A percentile compares a stretch with the other conserved stretches of the same genome.
These are phyloP conservation scores for Salvia rosmarinus DNA, from an alignment of 257 asterid genomes.

Conservation along the genomic window DNA sequence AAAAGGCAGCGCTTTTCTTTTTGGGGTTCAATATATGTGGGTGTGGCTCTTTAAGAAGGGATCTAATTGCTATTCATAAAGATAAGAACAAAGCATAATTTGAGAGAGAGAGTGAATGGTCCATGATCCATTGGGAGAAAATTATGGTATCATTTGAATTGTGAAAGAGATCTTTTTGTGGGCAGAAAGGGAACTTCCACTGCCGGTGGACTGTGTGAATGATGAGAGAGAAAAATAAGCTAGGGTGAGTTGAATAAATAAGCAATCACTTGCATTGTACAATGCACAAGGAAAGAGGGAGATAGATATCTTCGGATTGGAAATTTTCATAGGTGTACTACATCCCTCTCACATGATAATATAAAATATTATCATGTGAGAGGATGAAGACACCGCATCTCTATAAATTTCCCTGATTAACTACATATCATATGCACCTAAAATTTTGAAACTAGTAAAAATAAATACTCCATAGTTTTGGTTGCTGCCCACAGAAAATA, in stretches of 20 bases:
- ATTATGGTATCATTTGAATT: background rate
- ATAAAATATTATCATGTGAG: too few species aligned
- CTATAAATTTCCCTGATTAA: too few species aligned
- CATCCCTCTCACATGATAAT: too few species aligned
- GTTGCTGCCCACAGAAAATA: background rate
- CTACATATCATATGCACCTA: too few species aligned
- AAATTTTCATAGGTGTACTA: too few species aligned
- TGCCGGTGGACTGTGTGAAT: background rate
- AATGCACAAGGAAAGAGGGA: background rate
- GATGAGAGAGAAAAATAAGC: too few species aligned
- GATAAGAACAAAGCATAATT: conserved; percentile 44
- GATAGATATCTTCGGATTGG: background rate
- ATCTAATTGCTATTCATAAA: conserved; percentile 22
- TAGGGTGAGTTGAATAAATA: background rate
- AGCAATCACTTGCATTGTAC: conserved; percentile 12
- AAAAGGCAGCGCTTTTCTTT: background rate
- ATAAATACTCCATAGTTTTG: too few species aligned
- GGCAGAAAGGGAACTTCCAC: background rate
- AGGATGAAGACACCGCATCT: too few species aligned
- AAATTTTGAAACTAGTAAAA: too few species aligned
- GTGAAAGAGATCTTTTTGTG: background rate
- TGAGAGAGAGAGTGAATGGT: conserved; percentile 37
- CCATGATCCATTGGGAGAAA: conserved; percentile 30
- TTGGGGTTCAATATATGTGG: conserved; percentile 36
- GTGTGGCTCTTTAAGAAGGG: conserved; percentile 28